A percentile compares a stretch with the other conserved stretches of the same genome.
These are phyloP conservation scores for Geum urbanum DNA, from an alignment of 306 rosid genomes.

Conservation along the genomic window DNA sequence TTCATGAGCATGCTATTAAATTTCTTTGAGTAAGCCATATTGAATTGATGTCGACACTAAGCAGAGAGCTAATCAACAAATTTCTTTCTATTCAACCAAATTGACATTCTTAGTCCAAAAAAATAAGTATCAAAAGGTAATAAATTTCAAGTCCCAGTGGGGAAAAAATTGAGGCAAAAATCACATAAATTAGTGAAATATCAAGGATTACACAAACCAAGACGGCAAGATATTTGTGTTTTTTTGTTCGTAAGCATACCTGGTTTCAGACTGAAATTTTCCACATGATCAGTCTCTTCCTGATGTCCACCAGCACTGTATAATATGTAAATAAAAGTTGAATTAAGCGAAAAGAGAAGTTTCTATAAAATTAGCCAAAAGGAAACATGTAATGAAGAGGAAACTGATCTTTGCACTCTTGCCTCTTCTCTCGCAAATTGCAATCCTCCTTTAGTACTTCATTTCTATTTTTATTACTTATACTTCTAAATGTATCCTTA, in stretches of 20 bases:
- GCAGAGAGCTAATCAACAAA: not conserved
- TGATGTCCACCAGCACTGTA: slow-evolving; percentile 52
- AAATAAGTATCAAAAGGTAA: not conserved
- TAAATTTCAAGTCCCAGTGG: not conserved
- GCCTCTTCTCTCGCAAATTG: not conserved
- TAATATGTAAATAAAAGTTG: slow-evolving; percentile 8
- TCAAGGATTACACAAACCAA: slow-evolving; percentile 16
- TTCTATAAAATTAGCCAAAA: slow-evolving; percentile 7
- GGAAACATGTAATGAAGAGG: not conserved
- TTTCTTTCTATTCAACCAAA: not conserved
- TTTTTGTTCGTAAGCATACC: too few species aligned
- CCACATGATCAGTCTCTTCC: slow-evolving; percentile 58
- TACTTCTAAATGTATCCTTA: not conserved
- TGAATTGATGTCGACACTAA: not conserved
- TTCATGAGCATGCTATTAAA: not conserved
- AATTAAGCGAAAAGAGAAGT: slow-evolving; percentile 9
- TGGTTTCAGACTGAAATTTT: slow-evolving; percentile 68
- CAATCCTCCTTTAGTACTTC: not conserved
- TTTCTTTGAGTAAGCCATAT: not conserved
- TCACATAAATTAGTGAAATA: not conserved
- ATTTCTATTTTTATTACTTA: not conserved
- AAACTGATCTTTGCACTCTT: not conserved
- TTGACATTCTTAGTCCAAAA: too few species aligned
- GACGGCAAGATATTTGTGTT: too few species aligned
- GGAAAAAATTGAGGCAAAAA: not conserved